A percentile compares a stretch with the other conserved stretches of the same genome.
These are phyloP conservation scores for Trichophyton verrucosum DNA, from an alignment of 2,329 filamentous ascomycete species.

Conservation along the genomic window DNA sequence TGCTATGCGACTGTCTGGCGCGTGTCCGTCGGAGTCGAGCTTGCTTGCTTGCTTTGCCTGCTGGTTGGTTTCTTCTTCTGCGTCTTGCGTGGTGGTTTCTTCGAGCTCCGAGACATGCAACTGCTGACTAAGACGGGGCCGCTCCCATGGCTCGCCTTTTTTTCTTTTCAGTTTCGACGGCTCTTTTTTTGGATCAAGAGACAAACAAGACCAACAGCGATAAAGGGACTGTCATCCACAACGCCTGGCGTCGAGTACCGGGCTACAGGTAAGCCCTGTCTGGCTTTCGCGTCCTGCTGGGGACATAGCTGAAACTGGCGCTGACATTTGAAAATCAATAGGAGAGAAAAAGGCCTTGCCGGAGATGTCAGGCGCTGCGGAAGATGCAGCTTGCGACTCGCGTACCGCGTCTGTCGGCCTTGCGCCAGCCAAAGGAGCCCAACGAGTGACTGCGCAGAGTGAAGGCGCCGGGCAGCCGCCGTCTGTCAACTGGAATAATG, in stretches of 20 bases:
- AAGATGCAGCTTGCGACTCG: conserved; percentile 30
- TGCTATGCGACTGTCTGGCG: background rate
- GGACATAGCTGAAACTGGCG: background rate
- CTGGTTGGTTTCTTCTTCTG: background rate
- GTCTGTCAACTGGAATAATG: conserved; percentile 34
- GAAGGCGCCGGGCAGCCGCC: conserved; percentile 26
- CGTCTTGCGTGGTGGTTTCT: background rate
- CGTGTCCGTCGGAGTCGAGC: background rate
- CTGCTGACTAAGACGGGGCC: background rate
- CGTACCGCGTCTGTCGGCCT: conserved; percentile 34
- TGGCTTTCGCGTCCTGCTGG: background rate
- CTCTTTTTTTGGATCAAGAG: background rate
- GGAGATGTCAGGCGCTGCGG: conserved; percentile 10
- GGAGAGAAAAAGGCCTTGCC: background rate
- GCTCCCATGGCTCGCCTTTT: background rate
- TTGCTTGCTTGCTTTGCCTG: background rate
- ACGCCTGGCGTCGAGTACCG: background rate
- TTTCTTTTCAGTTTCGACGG: background rate
- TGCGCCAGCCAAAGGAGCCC: conserved; percentile 23
- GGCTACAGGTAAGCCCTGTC: background rate
- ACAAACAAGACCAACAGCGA: background rate
- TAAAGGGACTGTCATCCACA: background rate
- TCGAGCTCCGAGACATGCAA: background rate
- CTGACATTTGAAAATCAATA: background rate
- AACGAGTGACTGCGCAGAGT: conserved; percentile 20